A percentile compares a stretch with the other conserved stretches of the same genome.
These are phyloP conservation scores for Aspergillus cejpii DNA, from an alignment of 2,329 filamentous ascomycete species.

Conservation along the genomic window DNA sequence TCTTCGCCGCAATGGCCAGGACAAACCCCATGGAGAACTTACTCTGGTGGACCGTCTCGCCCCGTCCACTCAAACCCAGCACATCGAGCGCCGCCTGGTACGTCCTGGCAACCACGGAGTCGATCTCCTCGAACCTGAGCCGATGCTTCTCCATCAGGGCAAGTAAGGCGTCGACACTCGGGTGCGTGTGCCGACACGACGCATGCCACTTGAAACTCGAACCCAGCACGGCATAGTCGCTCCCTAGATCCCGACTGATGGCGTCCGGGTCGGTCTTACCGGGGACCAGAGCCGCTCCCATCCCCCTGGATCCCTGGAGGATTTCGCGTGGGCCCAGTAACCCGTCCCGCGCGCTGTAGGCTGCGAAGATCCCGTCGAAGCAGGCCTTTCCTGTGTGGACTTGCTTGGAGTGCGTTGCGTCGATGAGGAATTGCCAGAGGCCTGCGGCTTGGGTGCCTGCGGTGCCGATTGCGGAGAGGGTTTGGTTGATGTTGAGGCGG, in stretches of 20 bases:
- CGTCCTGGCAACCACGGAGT: slow-evolving; percentile 22
- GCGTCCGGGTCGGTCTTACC: slow-evolving; percentile 17
- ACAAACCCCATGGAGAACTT: slow-evolving; percentile 34
- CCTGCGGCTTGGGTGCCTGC: slow-evolving; percentile 31
- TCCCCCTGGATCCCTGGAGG: slow-evolving; percentile 25
- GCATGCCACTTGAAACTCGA: slow-evolving; percentile 34
- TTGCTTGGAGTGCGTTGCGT: slow-evolving; percentile 29
- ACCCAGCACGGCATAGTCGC: slow-evolving; percentile 21
- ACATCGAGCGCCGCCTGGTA: slow-evolving; percentile 30
- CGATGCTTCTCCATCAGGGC: slow-evolving; percentile 23
- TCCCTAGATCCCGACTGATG: slow-evolving; percentile 22
- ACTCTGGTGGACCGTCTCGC: slow-evolving; percentile 31
- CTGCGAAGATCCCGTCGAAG: slow-evolving; percentile 29
- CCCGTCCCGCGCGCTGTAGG: slow-evolving; percentile 24
- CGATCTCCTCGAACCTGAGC: slow-evolving; percentile 25
- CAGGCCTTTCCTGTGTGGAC: slow-evolving; percentile 30
- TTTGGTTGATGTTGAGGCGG: slow-evolving; percentile 18
- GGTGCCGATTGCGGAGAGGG: slow-evolving; percentile 26
- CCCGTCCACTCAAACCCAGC: slow-evolving; percentile 23
- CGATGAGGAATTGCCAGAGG: slow-evolving; percentile 29
- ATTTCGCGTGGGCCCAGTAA: slow-evolving; percentile 26
- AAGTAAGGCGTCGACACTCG: slow-evolving; percentile 27
- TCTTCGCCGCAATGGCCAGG: slow-evolving; percentile 28
- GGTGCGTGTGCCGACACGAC: slow-evolving; percentile 30
- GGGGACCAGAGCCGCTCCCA: slow-evolving; percentile 23